Base-by-base conservation (phyloP, 1,284 basidiomycete genomes). In the Irpex rosettiformis region DNA sequence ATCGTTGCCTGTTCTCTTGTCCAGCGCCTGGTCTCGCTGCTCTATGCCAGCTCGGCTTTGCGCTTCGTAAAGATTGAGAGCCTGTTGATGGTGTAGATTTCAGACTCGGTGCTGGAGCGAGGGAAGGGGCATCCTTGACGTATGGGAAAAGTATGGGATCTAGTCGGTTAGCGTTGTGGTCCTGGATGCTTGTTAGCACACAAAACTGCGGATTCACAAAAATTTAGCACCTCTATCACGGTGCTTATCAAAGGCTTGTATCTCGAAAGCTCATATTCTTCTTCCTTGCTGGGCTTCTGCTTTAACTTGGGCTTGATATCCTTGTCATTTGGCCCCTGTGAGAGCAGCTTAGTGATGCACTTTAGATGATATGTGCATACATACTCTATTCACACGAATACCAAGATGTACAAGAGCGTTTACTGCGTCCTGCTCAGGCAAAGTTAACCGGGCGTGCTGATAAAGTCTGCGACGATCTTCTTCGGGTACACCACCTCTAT, bases 401-500 rank as follows among this genome's bases (percentile, higher is more conserved):
- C 97, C 97, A 33, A 99, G 77, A 67, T 91, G 83, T 3, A 86
- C 79, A 59, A 99, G 77, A 40, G 95, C 91, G 73, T 98, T 96
- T 52, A 98, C 83, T 29, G 94, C 92, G 68, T 98, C 96, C 77
- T 97, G 95, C 70, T 99, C 97, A 22, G 91, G 82, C 56, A 96
- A 75, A 2, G 86, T 84, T 51, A 99, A 76, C 30, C 94, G 81
- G n/a, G 97, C 97, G 71, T 99, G 97, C 72, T 98, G 96, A 72
- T 96, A 99, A 59, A 99, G 74, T 59, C 97, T 80, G 62, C 95
- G 85, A 58, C 94, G 85, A 75, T 99, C 97, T 70, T 99, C 97
- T 59, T 98, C 96, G 18, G 96, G 95, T 7, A 99, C 96, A 51
- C 97, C 97, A 67, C 99, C 96, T 49, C 95, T 89, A 74, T 91